These are phyloP conservation scores for Ascochyta fabae DNA, from an alignment of 2,329 filamentous ascomycete genomes.

Conservation along the genomic window DNA sequence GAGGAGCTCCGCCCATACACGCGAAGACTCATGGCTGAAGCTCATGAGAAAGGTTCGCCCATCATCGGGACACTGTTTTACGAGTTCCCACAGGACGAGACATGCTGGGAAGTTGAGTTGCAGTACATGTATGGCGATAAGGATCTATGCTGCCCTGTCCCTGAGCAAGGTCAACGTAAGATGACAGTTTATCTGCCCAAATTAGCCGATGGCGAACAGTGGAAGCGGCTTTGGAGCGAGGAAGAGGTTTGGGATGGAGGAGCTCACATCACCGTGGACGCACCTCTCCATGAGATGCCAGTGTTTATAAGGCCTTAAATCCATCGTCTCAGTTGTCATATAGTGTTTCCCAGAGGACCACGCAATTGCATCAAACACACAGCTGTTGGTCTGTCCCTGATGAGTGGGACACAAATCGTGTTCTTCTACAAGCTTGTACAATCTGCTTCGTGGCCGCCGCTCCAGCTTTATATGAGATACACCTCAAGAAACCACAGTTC, in stretches of 20 bases:
- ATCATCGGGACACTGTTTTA: constrained; percentile 70
- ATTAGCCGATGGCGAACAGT: constrained; percentile 41
- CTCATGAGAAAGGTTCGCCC: constrained; percentile 65
- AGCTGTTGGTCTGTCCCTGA: too few species aligned
- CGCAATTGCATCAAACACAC: too few species aligned
- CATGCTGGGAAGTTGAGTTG: constrained; percentile 63
- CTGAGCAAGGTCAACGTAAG: constrained; percentile 56
- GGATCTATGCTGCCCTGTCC: constrained; percentile 65
- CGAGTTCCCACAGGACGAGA: constrained; percentile 64
- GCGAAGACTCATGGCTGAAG: constrained; percentile 63
- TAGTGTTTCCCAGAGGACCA: too few species aligned
- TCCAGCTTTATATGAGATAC: too few species aligned
- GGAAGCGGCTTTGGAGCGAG: constrained; percentile 51
- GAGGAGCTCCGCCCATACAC: constrained; percentile 66
- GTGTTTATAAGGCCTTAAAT: constrained; percentile 46
- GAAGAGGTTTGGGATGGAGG: constrained; percentile 49
- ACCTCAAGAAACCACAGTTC: too few species aligned
- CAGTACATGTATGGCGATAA: constrained; percentile 70
- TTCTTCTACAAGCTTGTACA: too few species aligned
- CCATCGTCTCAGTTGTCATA: too few species aligned
- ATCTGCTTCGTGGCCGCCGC: too few species aligned
- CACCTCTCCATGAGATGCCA: constrained; percentile 57
- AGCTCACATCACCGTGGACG: constrained; percentile 49
- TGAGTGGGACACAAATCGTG: too few species aligned
- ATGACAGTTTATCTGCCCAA: constrained; percentile 61